Conservation (phyloP, 139 green algal genomes). For the Spirogloea muscicola region DNA sequence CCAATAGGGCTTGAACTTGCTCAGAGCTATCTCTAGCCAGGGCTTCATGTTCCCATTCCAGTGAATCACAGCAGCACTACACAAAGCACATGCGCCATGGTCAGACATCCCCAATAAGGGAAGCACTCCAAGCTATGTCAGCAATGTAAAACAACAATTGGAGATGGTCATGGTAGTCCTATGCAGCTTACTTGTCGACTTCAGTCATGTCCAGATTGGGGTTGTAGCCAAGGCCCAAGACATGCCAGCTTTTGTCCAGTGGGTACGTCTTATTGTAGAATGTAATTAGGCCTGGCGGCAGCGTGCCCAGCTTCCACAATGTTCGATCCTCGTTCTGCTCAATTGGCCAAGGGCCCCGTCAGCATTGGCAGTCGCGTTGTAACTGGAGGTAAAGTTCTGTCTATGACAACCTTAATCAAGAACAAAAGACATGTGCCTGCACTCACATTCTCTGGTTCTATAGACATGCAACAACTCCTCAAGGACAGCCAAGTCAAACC, state of each 20-base stretch:
- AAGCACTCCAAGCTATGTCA: no score
- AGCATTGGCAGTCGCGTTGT: no score
- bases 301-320: constrained; percentile 44
- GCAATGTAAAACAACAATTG: no score
- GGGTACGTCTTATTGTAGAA: constrained; percentile 41
- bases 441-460: no score
- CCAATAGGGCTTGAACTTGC: constrained; percentile 43
- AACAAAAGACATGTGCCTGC: no score
- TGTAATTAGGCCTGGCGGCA: constrained; percentile 42
- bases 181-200: constrained; percentile 11
- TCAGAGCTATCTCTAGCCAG: constrained; percentile 42
- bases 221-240: constrained; percentile 42
- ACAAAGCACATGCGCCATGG: no score
- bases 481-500: no score
- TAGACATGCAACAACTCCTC: no score
- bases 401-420: no score
- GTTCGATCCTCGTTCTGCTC: constrained; percentile 37
- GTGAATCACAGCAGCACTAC: constrained; percentile 42
- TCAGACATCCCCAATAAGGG: no score
- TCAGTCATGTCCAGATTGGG: constrained; percentile 29
- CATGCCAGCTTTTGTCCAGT: constrained; percentile 40
- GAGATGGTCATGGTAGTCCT: neutral
- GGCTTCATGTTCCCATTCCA: constrained; percentile 49
- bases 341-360: no score
- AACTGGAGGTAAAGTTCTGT: no score